phyloP scores from a whole-genome alignment of 106 monocot genomes.

The Platanthera zijinensis region DNA sequence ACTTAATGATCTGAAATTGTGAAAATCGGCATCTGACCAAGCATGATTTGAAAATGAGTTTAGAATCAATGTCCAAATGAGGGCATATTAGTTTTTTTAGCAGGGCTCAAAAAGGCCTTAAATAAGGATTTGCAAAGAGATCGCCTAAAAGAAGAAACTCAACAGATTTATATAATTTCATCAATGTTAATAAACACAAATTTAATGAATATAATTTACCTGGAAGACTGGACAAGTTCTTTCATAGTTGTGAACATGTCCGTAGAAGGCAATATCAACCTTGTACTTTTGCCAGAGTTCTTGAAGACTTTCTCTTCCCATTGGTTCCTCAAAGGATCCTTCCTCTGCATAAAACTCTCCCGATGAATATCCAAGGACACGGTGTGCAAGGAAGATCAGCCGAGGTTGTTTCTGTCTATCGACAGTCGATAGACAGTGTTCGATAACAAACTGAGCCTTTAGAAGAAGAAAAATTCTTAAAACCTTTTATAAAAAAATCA shows the following conservation, averaged over 20 bases:
- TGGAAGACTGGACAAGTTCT: constrained; percentile 90
- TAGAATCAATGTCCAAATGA: no score
- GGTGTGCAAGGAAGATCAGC: constrained; percentile 68
- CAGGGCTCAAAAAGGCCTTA: no score
- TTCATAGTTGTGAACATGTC: constrained; percentile 90
- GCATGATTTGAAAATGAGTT: no score
- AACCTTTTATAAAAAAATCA: no score
- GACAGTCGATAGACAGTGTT: constrained; percentile 66
- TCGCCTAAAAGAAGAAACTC: no score
- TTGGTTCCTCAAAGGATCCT: constrained; percentile 83
- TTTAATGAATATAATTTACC: constrained; percentile 42
- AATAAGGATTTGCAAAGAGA: no score
- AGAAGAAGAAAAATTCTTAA: constrained; percentile 91
- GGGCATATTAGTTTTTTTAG: no score
- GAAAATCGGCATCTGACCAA: no score
- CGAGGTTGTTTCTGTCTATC: constrained; percentile 90
- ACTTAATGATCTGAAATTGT: no score
- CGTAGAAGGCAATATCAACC: constrained; percentile 87
- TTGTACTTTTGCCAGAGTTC: constrained; percentile 86
- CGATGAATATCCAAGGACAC: constrained; percentile 40
- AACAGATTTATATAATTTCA: no score
- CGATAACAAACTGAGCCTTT: constrained; percentile 76
- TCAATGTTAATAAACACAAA: no score
- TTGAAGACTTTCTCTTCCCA: constrained; percentile 90
- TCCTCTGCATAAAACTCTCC: no score